Conservation (phyloP, 1,284 basidiomycete genomes). For the Gomphus sp. region DNA sequence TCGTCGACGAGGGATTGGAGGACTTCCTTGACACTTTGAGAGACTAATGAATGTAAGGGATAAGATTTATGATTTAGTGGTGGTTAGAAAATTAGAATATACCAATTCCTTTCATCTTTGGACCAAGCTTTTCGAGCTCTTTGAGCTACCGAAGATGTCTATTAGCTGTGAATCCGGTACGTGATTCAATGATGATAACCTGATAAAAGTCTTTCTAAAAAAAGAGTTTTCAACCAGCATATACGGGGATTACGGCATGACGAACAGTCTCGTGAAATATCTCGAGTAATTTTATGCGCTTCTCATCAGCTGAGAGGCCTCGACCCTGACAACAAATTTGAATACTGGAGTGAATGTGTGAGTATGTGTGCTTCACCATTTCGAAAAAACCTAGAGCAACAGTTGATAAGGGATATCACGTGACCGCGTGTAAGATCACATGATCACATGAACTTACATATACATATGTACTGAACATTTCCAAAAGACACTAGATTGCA, state of each 20-base stretch:
- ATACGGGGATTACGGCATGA: constrained; percentile 1
- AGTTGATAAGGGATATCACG: neutral
- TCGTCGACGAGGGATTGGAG: constrained; percentile 79
- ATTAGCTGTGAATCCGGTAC: neutral
- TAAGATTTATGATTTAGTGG: neutral
- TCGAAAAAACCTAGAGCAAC: neutral
- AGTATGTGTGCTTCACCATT: neutral
- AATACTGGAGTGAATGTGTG: neutral
- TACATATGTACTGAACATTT: too few relatives aligned
- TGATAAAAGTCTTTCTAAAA: constrained; percentile 79
- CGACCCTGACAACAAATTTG: constrained; percentile 12
- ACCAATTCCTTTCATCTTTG: constrained; percentile 86
- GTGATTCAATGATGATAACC: constrained; percentile 33
- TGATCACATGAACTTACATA: neutral
- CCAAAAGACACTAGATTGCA: too few relatives aligned
- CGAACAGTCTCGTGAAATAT: constrained; percentile 83
- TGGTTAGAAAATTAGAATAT: constrained; percentile 12
- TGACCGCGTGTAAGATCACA: neutral
- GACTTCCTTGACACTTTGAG: constrained; percentile 83
- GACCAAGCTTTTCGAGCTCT: constrained; percentile 78
- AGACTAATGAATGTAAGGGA: constrained; percentile 37
- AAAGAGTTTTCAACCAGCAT: neutral
- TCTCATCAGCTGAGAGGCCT: constrained; percentile 73
- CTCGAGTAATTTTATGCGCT: constrained; percentile 71
- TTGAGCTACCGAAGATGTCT: constrained; percentile 47